Evolutionary conservation across 2,329 filamentous ascomycete species (phyloP).

Genomic region (Ascomycota sp.): DNA sequence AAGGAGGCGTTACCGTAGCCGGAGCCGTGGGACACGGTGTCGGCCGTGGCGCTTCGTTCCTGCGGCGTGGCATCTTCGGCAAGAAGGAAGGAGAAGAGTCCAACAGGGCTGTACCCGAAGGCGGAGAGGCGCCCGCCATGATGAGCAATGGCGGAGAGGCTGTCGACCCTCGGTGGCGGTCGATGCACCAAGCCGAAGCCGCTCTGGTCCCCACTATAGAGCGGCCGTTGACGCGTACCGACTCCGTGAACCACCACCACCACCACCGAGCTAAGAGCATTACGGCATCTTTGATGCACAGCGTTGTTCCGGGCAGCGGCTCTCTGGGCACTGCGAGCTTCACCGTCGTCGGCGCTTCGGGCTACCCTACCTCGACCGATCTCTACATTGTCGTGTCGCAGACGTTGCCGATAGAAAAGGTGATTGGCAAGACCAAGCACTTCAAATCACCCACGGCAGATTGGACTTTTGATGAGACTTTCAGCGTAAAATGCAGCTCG

Average conservation of each 20-base stretch:
- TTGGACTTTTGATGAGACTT: slow-evolving; percentile 56
- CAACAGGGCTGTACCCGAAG: slow-evolving; percentile 24
- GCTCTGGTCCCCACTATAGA: slow-evolving; percentile 8
- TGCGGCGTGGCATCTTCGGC: slow-evolving; percentile 64
- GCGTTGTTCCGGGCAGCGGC: slow-evolving; percentile 34
- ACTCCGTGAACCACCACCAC: slow-evolving; percentile 7
- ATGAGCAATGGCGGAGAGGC: slow-evolving; percentile 15
- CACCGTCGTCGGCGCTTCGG: slow-evolving; percentile 56
- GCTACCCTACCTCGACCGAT: slow-evolving; percentile 57
- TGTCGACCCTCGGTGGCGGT: slow-evolving; percentile 17
- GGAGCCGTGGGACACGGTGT: slow-evolving; percentile 57
- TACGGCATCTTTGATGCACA: slow-evolving; percentile 46
- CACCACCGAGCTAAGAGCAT: slow-evolving; percentile 37
- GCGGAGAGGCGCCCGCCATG: slow-evolving; percentile 17
- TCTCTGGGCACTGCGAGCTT: slow-evolving; percentile 62
- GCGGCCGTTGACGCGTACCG: slow-evolving; percentile 9
- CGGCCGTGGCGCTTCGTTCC: slow-evolving; percentile 74
- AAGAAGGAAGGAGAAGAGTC: slow-evolving; percentile 41
- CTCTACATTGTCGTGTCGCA: slow-evolving; percentile 59
- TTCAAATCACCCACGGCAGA: slow-evolving; percentile 50
- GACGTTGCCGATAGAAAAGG: slow-evolving; percentile 48
- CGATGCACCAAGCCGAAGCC: slow-evolving; percentile 16
- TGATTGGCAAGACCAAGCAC: slow-evolving; percentile 81
- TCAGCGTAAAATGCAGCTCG: slow-evolving; percentile 57
- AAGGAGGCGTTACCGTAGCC: slow-evolving; percentile 64